phyloP scores from a whole-genome alignment of 1,284 basidiomycete species.

The Calocybe gambosa region DNA sequence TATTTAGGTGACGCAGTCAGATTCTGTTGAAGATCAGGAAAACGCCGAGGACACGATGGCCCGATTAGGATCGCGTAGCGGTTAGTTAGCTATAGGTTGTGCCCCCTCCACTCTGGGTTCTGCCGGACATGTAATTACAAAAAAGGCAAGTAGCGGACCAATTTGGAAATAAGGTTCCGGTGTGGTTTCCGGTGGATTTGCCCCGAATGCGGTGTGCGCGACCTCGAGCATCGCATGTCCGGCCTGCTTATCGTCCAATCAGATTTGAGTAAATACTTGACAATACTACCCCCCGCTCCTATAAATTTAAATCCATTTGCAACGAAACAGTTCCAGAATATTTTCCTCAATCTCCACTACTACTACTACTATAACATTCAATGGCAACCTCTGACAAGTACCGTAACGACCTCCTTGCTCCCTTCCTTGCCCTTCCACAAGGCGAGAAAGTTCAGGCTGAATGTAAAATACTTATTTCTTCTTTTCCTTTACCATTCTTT shows the following conservation, averaged over 20 bases:
- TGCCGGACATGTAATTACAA: slow-evolving; percentile 1
- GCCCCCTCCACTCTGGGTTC: no score
- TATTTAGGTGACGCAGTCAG: slow-evolving; percentile 73
- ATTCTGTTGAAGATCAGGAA: slow-evolving; percentile 76
- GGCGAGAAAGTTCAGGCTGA: slow-evolving; percentile 89
- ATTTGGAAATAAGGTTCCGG: slow-evolving; percentile 14
- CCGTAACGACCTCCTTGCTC: slow-evolving; percentile 79
- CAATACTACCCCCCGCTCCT: slow-evolving; percentile 23
- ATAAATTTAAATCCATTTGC: slow-evolving; percentile 10
- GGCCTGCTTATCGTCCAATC: slow-evolving; percentile 37
- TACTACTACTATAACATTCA: not conserved
- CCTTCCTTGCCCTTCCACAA: slow-evolving; percentile 81
- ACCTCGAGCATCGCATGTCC: slow-evolving; percentile 2
- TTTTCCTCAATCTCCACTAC: no score
- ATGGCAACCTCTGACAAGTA: slow-evolving; percentile 31
- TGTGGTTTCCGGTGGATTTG: slow-evolving; percentile 14
- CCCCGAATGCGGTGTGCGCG: slow-evolving; percentile 8
- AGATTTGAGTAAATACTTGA: slow-evolving; percentile 27
- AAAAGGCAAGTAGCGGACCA: slow-evolving; percentile 10
- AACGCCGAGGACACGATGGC: slow-evolving; percentile 74
- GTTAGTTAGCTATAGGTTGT: slow-evolving; percentile 44
- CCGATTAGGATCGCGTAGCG: slow-evolving; percentile 61
- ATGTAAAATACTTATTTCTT: slow-evolving; percentile 48
- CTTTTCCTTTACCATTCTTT: slow-evolving; percentile 3
- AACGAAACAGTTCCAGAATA: slow-evolving; percentile 14